Conservation (phyloP, 106 monocot species). For the Dendrobium catenatum region DNA sequence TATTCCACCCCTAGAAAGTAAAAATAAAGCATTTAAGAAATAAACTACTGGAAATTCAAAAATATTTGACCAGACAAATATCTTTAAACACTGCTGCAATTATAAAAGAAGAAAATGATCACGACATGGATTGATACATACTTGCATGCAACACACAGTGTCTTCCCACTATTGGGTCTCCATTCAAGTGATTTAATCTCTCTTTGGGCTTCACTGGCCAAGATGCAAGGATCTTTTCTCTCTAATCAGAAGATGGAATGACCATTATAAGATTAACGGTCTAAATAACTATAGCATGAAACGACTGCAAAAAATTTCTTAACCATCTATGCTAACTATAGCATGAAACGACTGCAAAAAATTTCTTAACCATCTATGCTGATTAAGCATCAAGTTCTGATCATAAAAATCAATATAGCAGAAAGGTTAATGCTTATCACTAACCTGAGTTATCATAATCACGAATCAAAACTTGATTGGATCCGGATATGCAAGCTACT, state of each 20-base stretch:
- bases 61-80: neutral
- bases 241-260: constrained; percentile 28
- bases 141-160: constrained; percentile 80
- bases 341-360: too few relatives aligned
- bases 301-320: neutral
- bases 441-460: constrained; percentile 89
- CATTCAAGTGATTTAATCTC: constrained; percentile 68
- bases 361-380: neutral
- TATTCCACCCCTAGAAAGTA: constrained; percentile 62
- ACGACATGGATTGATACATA: constrained; percentile 19
- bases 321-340: neutral
- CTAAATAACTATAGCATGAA: neutral
- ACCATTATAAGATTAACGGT: neutral
- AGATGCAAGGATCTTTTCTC: constrained; percentile 59
- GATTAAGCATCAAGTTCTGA: neutral
- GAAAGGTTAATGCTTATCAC: constrained; percentile 11
- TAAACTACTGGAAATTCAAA: neutral
- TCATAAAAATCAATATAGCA: constrained; percentile 3
- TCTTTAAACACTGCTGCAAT: neutral
- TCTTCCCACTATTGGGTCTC: constrained; percentile 91
- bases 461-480: constrained; percentile 63
- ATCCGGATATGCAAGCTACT: constrained; percentile 89
- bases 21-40: neutral
- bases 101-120: neutral
- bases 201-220: constrained; percentile 75